These are phyloP conservation scores for Cupressus sempervirens DNA, from an alignment of 75 land plant species.

Conservation along the genomic window DNA sequence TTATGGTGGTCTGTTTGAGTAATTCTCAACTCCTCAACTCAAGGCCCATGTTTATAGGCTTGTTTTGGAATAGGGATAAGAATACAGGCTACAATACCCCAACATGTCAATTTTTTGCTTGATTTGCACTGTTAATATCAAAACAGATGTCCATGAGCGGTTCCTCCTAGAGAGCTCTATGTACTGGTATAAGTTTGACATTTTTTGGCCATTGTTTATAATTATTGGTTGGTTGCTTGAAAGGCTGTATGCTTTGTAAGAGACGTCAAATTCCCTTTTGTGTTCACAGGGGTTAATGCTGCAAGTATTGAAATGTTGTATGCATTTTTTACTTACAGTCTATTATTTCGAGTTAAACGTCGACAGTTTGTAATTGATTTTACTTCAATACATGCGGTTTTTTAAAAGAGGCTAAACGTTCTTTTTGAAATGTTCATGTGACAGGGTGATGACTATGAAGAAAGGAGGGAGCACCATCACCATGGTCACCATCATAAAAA, in stretches of 20 bases:
- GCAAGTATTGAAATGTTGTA: background rate
- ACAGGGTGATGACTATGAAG: background rate
- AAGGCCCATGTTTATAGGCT: background rate
- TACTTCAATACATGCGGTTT: background rate
- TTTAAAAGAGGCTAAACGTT: background rate
- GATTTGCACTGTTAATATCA: background rate
- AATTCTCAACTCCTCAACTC: background rate
- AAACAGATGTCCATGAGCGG: background rate
- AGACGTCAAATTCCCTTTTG: background rate
- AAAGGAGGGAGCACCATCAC: background rate
- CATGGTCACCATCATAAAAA: background rate
- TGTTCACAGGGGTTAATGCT: background rate
- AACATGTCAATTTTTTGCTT: no score
- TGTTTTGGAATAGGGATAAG: background rate
- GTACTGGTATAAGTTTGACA: no score
- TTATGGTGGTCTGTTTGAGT: background rate
- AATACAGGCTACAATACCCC: background rate
- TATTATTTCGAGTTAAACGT: background rate
- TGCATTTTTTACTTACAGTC: background rate
- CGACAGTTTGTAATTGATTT: background rate
- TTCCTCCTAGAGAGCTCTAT: background rate
- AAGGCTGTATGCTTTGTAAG: background rate
- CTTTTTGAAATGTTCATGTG: background rate
- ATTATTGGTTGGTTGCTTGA: no score
- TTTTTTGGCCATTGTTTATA: no score